Evolutionary conservation across 2,329 filamentous ascomycete species (phyloP).

Genomic region (Thielaviopsis punctulata): DNA sequence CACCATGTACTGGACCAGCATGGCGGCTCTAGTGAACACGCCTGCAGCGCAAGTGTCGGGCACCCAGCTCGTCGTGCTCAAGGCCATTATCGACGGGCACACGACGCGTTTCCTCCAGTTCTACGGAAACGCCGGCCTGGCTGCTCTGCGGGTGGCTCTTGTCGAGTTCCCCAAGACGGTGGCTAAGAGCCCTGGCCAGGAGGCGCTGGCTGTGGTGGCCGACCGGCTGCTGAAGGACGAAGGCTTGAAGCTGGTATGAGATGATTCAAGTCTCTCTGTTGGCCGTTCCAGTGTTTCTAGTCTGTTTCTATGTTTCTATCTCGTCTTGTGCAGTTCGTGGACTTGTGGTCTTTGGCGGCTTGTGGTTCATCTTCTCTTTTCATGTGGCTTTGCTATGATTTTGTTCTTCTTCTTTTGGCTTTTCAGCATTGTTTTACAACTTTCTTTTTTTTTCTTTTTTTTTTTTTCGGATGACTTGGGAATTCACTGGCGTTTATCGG

Average conservation of each 20-base stretch:
- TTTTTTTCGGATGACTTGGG: conserved; percentile 2
- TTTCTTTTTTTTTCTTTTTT: conserved; percentile 5
- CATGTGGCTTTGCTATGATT: neutral
- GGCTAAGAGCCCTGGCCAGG: conserved; percentile 30
- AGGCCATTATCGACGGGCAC: conserved; percentile 54
- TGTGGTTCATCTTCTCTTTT: neutral
- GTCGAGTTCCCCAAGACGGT: conserved; percentile 52
- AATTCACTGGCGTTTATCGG: neutral
- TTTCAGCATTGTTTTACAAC: conserved; percentile 1
- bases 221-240: conserved; percentile 33
- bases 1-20: conserved; percentile 62
- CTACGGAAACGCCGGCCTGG: conserved; percentile 63
- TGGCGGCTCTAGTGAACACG: conserved; percentile 63
- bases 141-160: conserved; percentile 50
- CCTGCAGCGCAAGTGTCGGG: conserved; percentile 49
- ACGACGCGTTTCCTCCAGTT: conserved; percentile 61
- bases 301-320: neutral
- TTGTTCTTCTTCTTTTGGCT: neutral
- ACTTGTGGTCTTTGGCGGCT: neutral
- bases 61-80: conserved; percentile 55
- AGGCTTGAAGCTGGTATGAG: conserved; percentile 28
- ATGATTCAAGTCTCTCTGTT: neutral
- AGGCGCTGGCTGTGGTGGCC: conserved; percentile 34
- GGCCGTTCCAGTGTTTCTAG: neutral
- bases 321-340: neutral